Conservation (phyloP, 2,329 filamentous ascomycete species). For the Cladosporium sp. region DNA sequence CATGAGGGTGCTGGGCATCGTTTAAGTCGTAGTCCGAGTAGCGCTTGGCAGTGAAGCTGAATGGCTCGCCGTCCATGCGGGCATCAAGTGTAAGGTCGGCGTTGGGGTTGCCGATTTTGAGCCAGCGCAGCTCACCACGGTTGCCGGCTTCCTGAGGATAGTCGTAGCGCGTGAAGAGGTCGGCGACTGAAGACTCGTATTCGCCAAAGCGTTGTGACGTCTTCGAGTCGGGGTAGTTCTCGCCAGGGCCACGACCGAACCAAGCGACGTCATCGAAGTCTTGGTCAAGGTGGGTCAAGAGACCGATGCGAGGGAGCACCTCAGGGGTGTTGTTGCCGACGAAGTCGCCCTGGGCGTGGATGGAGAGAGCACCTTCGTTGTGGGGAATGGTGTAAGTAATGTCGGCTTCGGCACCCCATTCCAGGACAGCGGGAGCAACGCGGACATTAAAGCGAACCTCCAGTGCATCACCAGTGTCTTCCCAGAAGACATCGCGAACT, state of each 20-base stretch:
- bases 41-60: conserved; percentile 24
- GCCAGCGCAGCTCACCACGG: conserved; percentile 53
- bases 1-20: conserved; percentile 22
- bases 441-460: conserved; percentile 16
- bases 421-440: conserved; percentile 59
- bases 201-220: conserved; percentile 55
- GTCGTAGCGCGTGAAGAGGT: conserved; percentile 61
- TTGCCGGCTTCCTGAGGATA: conserved; percentile 69
- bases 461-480: conserved; percentile 18
- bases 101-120: conserved; percentile 33
- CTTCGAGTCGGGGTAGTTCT: conserved; percentile 67
- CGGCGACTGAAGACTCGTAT: conserved; percentile 47
- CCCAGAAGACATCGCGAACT: conserved; percentile 24
- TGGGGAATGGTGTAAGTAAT: conserved; percentile 54
- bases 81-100: conserved; percentile 12
- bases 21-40: conserved; percentile 21
- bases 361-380: conserved; percentile 39
- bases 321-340: conserved; percentile 50
- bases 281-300: conserved; percentile 55
- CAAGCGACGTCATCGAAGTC: conserved; percentile 53
- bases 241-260: conserved; percentile 63
- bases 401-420: conserved; percentile 52
- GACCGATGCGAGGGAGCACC: conserved; percentile 61
- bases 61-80: conserved; percentile 18
- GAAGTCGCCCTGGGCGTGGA: conserved; percentile 46